These are phyloP conservation scores for Tricholomella constricta DNA, from an alignment of 768 basidiomycete genomes.

Conservation along the genomic window DNA sequence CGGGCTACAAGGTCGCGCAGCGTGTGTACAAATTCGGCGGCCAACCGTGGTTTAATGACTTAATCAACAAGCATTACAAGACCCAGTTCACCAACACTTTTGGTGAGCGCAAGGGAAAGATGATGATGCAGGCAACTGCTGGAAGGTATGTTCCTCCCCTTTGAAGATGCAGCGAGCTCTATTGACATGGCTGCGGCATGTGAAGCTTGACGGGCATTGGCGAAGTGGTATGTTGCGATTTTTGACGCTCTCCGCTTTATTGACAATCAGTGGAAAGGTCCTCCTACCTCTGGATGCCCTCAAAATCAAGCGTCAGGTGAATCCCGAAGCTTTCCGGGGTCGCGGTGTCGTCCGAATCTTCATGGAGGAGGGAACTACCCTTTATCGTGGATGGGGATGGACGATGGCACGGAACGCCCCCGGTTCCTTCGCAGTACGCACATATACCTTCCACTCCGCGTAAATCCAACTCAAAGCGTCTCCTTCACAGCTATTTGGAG, in stretches of 20 bases:
- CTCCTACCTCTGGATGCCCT: conserved; percentile 96
- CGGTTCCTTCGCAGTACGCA: conserved; percentile 86
- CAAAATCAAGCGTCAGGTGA: conserved; percentile 98
- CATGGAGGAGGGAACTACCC: conserved; percentile 84
- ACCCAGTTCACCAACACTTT: conserved; percentile 79
- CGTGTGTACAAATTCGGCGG: conserved; percentile 98
- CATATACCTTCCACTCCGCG: not conserved
- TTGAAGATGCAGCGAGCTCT: not conserved
- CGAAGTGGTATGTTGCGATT: conserved; percentile 72
- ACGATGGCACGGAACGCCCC: conserved; percentile 98
- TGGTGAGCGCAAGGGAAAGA: conserved; percentile 93
- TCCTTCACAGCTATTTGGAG: conserved; percentile 87
- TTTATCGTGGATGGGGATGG: conserved; percentile 99
- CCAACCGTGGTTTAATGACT: conserved; percentile 96
- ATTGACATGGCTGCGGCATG: conserved; percentile 7
- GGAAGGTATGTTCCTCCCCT: conserved; percentile 64
- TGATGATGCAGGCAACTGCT: conserved; percentile 93
- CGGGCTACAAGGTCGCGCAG: conserved; percentile 95
- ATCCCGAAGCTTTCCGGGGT: conserved; percentile 97
- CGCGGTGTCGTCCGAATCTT: conserved; percentile 90
- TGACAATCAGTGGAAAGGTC: conserved; percentile 44
- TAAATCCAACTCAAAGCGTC: not conserved
- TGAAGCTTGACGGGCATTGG: conserved; percentile 78
- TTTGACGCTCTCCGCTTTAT: not conserved
- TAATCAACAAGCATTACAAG: conserved; percentile 83